A percentile compares a stretch with the other conserved stretches of the same genome.
phyloP scores from a whole-genome alignment of 2,329 filamentous ascomycete species.

The Fusarium transvaalense region DNA sequence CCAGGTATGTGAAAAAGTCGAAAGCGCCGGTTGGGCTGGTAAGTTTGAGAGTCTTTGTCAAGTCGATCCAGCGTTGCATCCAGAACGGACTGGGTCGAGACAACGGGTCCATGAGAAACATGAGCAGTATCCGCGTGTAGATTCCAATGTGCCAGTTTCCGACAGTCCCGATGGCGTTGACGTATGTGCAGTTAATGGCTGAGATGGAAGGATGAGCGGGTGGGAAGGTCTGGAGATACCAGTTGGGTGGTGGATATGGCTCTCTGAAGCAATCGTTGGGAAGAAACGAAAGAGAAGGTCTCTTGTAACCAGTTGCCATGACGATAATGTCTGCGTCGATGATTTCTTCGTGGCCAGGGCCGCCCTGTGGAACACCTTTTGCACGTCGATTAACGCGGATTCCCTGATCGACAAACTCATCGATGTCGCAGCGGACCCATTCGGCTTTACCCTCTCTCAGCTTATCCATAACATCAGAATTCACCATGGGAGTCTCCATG shows the following conservation, averaged over 20 bases:
- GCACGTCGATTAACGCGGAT: conserved; percentile 78
- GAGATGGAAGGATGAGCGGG: conserved; percentile 79
- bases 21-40: conserved; percentile 80
- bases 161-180: conserved; percentile 82
- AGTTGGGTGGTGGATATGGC: conserved; percentile 83
- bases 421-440: conserved; percentile 86
- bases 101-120: conserved; percentile 86
- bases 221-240: conserved; percentile 91
- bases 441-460: conserved; percentile 78
- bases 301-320: conserved; percentile 85
- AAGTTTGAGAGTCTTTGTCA: conserved; percentile 79
- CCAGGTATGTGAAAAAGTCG: conserved; percentile 90
- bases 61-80: conserved; percentile 90
- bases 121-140: conserved; percentile 86
- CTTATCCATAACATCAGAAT: conserved; percentile 82
- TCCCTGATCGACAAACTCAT: conserved; percentile 72
- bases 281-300: conserved; percentile 79
- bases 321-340: conserved; percentile 82
- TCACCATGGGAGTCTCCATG: conserved; percentile 88
- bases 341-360: conserved; percentile 74
- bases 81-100: conserved; percentile 77
- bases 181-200: conserved; percentile 85
- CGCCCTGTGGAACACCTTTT: conserved; percentile 80
- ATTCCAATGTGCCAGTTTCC: conserved; percentile 91
- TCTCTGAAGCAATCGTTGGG: conserved; percentile 78